Evolutionary conservation across 805 yeast genomes (phyloP).

Genomic region (Zygosaccharomyces pseudorouxii): DNA sequence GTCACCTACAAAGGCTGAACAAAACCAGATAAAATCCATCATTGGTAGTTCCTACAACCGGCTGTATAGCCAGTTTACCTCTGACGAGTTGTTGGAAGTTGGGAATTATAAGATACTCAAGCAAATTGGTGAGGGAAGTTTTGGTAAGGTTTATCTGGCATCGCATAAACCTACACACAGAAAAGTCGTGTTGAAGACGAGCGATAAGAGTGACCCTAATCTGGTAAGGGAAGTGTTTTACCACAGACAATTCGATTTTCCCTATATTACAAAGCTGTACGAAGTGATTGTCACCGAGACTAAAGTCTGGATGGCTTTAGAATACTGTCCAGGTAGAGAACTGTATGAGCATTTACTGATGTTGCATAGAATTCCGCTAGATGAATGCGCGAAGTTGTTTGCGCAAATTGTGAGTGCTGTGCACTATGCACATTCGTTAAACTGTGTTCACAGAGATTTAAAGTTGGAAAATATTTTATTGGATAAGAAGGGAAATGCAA

Average conservation of each 20-base stretch:
- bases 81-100: conserved; percentile 52
- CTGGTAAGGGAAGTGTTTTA: conserved; percentile 87
- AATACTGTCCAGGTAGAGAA: conserved; percentile 82
- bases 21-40: conserved; percentile 31
- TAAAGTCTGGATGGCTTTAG: conserved; percentile 80
- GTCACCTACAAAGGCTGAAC: conserved; percentile 26
- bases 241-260: conserved; percentile 77
- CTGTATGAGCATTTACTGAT: conserved; percentile 61
- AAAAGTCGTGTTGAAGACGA: conserved; percentile 82
- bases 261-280: conserved; percentile 76
- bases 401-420: conserved; percentile 59
- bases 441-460: conserved; percentile 80
- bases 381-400: conserved; percentile 51
- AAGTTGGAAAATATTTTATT: conserved; percentile 72
- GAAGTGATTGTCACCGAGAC: conserved; percentile 81
- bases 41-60: conserved; percentile 63
- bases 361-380: conserved; percentile 46
- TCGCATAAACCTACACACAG: conserved; percentile 66
- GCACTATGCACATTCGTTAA: conserved; percentile 66
- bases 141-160: conserved; percentile 89
- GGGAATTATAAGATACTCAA: conserved; percentile 74
- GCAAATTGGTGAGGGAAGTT: conserved; percentile 87
- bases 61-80: conserved; percentile 46
- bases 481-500: conserved; percentile 56
- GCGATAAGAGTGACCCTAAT: conserved; percentile 72